A percentile compares a stretch with the other conserved stretches of the same genome.
phyloP scores from a whole-genome alignment of 495 filamentous ascomycete species.

The Trichoderma gamsii region DNA sequence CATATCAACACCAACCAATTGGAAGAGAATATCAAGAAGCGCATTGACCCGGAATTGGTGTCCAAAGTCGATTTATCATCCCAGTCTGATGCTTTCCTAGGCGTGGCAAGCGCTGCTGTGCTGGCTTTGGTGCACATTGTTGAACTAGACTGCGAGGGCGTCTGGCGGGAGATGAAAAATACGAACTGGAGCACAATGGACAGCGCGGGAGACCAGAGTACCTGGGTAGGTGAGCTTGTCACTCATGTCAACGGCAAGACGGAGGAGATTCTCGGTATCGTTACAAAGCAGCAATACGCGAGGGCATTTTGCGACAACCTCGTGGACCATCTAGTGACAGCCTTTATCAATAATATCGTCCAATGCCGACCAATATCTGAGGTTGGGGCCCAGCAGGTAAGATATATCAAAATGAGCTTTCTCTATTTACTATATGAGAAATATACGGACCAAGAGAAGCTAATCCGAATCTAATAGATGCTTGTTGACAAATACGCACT shows the following conservation, averaged over 20 bases:
- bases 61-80: slow-evolving; percentile 78
- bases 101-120: slow-evolving; percentile 83
- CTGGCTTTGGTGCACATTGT: slow-evolving; percentile 76
- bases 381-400: slow-evolving; percentile 89
- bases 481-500: slow-evolving; percentile 88
- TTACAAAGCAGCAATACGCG: slow-evolving; percentile 92
- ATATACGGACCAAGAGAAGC: too few species aligned
- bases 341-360: slow-evolving; percentile 78
- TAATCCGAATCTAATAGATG: slow-evolving; percentile 48
- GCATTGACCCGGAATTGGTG: slow-evolving; percentile 72
- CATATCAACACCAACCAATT: slow-evolving; percentile 86
- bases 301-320: slow-evolving; percentile 91
- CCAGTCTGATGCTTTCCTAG: slow-evolving; percentile 92
- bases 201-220: slow-evolving; percentile 89
- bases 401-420: background rate
- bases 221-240: slow-evolving; percentile 78
- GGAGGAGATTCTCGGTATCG: slow-evolving; percentile 64
- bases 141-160: slow-evolving; percentile 72
- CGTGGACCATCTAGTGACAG: slow-evolving; percentile 72
- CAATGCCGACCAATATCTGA: slow-evolving; percentile 86
- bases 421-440: slow-evolving; percentile 4
- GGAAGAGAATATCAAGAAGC: slow-evolving; percentile 87
- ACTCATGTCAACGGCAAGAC: slow-evolving; percentile 61
- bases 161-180: slow-evolving; percentile 96
- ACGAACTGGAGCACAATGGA: slow-evolving; percentile 94